Evolutionary conservation across 1,284 basidiomycete species (phyloP).

Genomic region (Marasmius fiardii): DNA sequence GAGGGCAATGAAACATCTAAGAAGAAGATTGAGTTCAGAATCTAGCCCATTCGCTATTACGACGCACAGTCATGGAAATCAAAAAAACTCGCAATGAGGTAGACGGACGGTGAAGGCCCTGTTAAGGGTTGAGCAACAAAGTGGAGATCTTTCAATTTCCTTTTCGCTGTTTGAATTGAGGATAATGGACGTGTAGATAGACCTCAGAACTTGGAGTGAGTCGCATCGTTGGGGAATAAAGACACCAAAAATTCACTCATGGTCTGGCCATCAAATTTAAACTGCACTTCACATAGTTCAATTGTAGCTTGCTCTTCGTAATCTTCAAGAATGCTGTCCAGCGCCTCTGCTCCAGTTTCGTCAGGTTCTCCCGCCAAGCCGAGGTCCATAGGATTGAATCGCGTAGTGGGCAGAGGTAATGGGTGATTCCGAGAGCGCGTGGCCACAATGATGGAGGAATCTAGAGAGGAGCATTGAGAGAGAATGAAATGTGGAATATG

Average conservation of each 20-base stretch:
- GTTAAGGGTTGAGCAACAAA: slow-evolving; percentile 16
- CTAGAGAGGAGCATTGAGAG: slow-evolving; percentile 28
- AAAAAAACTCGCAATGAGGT: slow-evolving; percentile 50
- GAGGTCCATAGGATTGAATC: slow-evolving; percentile 43
- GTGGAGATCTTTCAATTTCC: slow-evolving; percentile 18
- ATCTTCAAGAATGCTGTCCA: slow-evolving; percentile 44
- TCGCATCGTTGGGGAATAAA: slow-evolving; percentile 10
- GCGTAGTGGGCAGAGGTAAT: slow-evolving; percentile 18
- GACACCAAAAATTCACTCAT: slow-evolving; percentile 35
- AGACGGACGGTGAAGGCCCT: slow-evolving; percentile 27
- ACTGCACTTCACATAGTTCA: slow-evolving; percentile 57
- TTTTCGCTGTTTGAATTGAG: slow-evolving; percentile 25
- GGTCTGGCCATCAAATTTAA: slow-evolving; percentile 40
- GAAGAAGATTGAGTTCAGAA: slow-evolving; percentile 7
- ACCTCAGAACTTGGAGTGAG: slow-evolving; percentile 13
- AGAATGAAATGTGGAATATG: background rate
- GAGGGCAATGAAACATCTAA: slow-evolving; percentile 47
- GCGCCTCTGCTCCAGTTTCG: slow-evolving; percentile 27
- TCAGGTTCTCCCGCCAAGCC: slow-evolving; percentile 37
- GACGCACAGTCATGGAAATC: slow-evolving; percentile 61
- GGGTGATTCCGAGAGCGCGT: slow-evolving; percentile 54
- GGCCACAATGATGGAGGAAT: slow-evolving; percentile 60
- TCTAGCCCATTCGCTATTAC: background rate
- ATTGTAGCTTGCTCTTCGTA: slow-evolving; percentile 62
- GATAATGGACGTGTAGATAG: slow-evolving; percentile 21